These are phyloP conservation scores for Dipodascopsis uninucleata DNA, from an alignment of 805 yeast genomes.

Conservation along the genomic window DNA sequence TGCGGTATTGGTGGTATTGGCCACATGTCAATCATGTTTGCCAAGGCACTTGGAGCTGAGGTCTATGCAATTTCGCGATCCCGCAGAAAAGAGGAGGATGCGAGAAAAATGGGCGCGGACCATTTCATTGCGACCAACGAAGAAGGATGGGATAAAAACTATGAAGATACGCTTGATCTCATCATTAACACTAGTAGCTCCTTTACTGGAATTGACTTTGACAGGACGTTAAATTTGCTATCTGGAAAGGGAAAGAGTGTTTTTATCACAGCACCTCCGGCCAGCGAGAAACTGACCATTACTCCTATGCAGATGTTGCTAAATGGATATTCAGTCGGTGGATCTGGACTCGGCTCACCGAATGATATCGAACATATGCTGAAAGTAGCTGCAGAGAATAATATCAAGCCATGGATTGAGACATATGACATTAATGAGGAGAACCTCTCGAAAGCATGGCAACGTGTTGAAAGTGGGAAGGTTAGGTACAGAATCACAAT, in stretches of 20 bases:
- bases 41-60: conserved; percentile 59
- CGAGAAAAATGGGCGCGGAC: conserved; percentile 52
- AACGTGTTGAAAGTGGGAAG: neutral
- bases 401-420: conserved; percentile 20
- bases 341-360: conserved; percentile 60
- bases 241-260: conserved; percentile 55
- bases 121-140: conserved; percentile 47
- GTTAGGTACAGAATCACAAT: conserved; percentile 3
- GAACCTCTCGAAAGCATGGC: conserved; percentile 28
- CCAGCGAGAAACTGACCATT: conserved; percentile 6
- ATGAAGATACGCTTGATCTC: conserved; percentile 43
- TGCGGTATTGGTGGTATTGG: conserved; percentile 66
- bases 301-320: conserved; percentile 10
- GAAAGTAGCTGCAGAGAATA: conserved; percentile 55
- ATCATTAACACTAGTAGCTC: conserved; percentile 52
- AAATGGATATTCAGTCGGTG: conserved; percentile 32
- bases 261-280: conserved; percentile 60
- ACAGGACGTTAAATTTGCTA: conserved; percentile 48
- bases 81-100: conserved; percentile 47
- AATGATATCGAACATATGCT: conserved; percentile 63
- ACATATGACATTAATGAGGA: conserved; percentile 9
- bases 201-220: conserved; percentile 35
- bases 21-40: conserved; percentile 56
- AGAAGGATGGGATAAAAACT: conserved; percentile 37
- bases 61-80: conserved; percentile 56